Percentiles rank a stretch among this genome's conserved stretches.
Conservation (phyloP, 345 rosid species). For the Excoecaria agallocha region DNA sequence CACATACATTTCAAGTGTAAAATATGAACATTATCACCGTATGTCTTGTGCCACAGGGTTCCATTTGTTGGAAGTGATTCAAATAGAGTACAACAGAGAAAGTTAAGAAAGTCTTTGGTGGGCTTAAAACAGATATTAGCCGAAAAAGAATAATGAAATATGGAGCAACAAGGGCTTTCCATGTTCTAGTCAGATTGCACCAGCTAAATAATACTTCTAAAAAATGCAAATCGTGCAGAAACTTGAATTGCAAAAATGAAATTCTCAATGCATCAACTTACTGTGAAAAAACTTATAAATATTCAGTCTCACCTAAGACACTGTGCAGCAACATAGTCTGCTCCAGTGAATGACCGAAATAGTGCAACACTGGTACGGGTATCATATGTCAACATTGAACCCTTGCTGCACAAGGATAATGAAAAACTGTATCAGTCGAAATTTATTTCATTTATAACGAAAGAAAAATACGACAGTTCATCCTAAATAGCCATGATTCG, state of each 20-base stretch:
- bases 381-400: slow-evolving; percentile 53
- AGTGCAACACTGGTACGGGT: slow-evolving; percentile 63
- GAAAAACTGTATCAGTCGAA: slow-evolving; percentile 14
- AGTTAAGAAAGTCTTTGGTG: not conserved
- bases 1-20: not conserved
- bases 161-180: not conserved
- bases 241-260: slow-evolving; percentile 2
- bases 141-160: not conserved
- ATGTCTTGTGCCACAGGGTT: not conserved
- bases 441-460: not conserved
- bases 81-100: not conserved
- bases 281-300: not conserved
- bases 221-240: not conserved
- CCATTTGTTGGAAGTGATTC: not conserved
- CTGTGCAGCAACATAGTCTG: slow-evolving; percentile 77
- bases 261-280: not conserved
- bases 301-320: slow-evolving; percentile 51
- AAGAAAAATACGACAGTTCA: not conserved
- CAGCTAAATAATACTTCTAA: not conserved
- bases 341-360: slow-evolving; percentile 70
- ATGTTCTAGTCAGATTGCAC: not conserved
- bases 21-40: not conserved
- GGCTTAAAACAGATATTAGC: not conserved
- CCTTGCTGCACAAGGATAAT: slow-evolving; percentile 49
- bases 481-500: not conserved